Conservation (phyloP, 1,284 basidiomycete species). For the Ustilago tritici region DNA sequence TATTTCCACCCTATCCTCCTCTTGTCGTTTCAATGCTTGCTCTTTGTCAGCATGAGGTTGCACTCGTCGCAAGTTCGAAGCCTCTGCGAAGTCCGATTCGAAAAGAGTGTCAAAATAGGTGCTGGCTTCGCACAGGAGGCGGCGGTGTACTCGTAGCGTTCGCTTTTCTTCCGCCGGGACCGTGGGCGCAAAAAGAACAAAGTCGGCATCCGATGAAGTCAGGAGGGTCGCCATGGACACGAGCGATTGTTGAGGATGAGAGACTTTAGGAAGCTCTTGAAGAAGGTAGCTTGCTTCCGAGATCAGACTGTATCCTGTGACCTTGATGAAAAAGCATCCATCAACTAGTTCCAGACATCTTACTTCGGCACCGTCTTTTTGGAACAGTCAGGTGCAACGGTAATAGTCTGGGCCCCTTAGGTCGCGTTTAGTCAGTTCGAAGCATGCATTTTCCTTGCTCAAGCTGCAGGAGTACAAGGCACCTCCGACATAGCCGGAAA, state of each 20-base stretch:
- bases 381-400: too few species aligned
- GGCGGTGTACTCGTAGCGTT: not conserved
- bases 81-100: not conserved
- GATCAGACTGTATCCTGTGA: not conserved
- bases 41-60: not conserved
- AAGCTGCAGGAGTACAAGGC: too few species aligned
- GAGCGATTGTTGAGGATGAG: not conserved
- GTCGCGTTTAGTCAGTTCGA: too few species aligned
- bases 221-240: not conserved
- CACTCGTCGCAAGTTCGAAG: not conserved
- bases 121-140: not conserved
- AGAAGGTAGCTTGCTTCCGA: not conserved
- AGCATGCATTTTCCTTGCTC: too few species aligned
- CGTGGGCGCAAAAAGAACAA: not conserved
- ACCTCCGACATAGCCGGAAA: too few species aligned
- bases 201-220: too few species aligned
- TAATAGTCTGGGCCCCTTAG: too few species aligned
- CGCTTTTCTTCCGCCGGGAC: not conserved
- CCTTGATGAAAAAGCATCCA: too few species aligned
- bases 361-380: too few species aligned
- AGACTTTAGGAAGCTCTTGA: not conserved
- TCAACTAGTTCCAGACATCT: too few species aligned
- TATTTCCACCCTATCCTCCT: too few species aligned
- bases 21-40: too few species aligned
- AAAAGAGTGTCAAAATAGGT: not conserved